Conservation (phyloP, 768 basidiomycete species). For the Amanita fuliginea region DNA sequence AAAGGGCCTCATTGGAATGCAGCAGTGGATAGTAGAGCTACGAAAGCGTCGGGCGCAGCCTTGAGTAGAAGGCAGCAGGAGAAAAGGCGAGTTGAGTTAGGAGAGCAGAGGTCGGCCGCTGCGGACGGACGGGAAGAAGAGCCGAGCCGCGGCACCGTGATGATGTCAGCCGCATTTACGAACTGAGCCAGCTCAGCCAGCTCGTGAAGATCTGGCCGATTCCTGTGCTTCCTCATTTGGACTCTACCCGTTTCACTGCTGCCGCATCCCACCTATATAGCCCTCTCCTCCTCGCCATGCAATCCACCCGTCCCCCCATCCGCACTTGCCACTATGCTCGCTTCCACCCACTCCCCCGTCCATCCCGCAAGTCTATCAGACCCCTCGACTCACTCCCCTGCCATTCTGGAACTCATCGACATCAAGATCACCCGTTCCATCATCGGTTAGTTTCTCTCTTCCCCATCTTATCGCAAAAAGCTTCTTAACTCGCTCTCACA, state of each 20-base stretch:
- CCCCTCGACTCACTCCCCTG: slow-evolving; percentile 50
- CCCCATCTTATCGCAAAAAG: neutral
- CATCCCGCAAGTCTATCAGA: slow-evolving; percentile 49
- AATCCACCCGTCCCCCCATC: slow-evolving; percentile 10
- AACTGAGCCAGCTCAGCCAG: neutral
- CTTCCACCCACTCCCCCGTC: slow-evolving; percentile 21
- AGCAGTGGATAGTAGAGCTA: too few species aligned
- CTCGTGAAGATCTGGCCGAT: neutral
- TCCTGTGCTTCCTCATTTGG: neutral
- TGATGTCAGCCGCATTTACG: neutral
- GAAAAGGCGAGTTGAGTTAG: neutral
- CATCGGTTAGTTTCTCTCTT: slow-evolving; percentile 40
- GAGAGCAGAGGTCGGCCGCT: neutral
- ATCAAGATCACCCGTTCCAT: slow-evolving; percentile 49
- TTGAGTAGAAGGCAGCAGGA: neutral
- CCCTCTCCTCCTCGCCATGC: slow-evolving; percentile 12
- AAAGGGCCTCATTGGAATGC: neutral
- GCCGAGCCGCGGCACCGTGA: slow-evolving; percentile 4
- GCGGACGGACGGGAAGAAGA: neutral
- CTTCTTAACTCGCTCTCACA: slow-evolving; percentile 4
- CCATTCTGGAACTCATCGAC: slow-evolving; percentile 58
- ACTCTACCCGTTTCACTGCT: slow-evolving; percentile 11
- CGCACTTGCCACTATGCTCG: slow-evolving; percentile 16
- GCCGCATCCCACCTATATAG: slow-evolving; percentile 21
- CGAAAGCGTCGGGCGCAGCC: neutral